Evolutionary conservation across 225 moss, liverwort and hornwort genomes (phyloP).

Genomic region (Pseudoscleropodium purum): DNA sequence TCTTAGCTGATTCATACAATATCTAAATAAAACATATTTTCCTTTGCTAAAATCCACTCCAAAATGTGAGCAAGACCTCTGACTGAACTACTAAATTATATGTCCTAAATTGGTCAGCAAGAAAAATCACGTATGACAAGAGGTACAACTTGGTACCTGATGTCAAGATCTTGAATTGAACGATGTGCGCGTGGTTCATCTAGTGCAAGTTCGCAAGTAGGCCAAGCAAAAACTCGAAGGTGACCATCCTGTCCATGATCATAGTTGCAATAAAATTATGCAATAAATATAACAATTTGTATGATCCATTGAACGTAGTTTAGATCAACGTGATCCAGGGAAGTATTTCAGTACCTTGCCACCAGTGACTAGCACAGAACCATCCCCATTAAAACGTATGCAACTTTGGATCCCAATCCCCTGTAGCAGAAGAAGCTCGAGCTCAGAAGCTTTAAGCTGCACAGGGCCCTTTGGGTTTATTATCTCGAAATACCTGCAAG

Average conservation of each 20-base stretch:
- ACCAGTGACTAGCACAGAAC: slow-evolving; percentile 63
- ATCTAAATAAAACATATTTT: not conserved
- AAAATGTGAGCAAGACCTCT: not conserved
- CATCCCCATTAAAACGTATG: slow-evolving; percentile 58
- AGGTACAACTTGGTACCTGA: slow-evolving; percentile 41
- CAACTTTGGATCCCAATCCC: slow-evolving; percentile 56
- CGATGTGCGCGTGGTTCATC: slow-evolving; percentile 46
- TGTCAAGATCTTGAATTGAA: slow-evolving; percentile 68
- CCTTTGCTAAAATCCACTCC: not conserved
- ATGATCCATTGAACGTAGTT: not conserved
- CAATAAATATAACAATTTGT: not conserved
- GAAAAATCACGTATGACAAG: not conserved
- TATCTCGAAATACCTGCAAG: slow-evolving; percentile 48
- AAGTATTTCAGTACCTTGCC: slow-evolving; percentile 52
- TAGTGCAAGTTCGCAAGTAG: slow-evolving; percentile 48
- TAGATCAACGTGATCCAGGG: not conserved
- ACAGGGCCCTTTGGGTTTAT: slow-evolving; percentile 17
- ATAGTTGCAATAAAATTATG: not conserved
- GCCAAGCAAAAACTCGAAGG: slow-evolving; percentile 77
- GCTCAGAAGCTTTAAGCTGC: slow-evolving; percentile 48
- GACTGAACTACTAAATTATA: not conserved
- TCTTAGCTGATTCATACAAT: not conserved
- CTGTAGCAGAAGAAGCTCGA: slow-evolving; percentile 36
- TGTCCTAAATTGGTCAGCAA: not conserved
- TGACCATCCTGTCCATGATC: slow-evolving; percentile 59